Evolutionary conservation across 257 asterid species (phyloP).

Genomic region (Nicotiana otophora): DNA sequence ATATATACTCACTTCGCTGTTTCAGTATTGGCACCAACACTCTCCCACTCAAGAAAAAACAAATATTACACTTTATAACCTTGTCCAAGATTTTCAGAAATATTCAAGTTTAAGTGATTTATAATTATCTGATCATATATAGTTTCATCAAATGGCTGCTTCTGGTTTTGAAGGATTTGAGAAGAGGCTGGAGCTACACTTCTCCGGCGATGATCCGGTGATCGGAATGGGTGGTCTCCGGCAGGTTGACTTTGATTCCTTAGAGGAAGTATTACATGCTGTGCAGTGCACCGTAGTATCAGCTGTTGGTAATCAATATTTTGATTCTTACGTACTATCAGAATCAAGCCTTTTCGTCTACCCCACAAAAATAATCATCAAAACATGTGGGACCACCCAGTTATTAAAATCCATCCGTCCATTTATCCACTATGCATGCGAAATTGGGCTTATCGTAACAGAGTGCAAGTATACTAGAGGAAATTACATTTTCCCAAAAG

Average conservation of each 20-base stretch:
- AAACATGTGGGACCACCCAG: slow-evolving; percentile 95
- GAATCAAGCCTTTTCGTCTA: slow-evolving; percentile 87
- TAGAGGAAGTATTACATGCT: slow-evolving; percentile 68
- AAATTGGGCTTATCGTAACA: slow-evolving; percentile 53
- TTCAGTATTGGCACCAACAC: slow-evolving; percentile 37
- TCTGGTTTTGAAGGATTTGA: slow-evolving; percentile 98
- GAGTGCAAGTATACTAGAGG: slow-evolving; percentile 93
- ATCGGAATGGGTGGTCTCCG: slow-evolving; percentile 62
- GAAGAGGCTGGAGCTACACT: slow-evolving; percentile 75
- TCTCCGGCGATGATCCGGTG: slow-evolving; percentile 67
- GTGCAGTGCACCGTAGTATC: slow-evolving; percentile 96
- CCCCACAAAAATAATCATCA: slow-evolving; percentile 82
- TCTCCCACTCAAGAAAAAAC: slow-evolving; percentile 3
- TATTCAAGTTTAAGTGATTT: too few relatives aligned
- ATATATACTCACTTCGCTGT: slow-evolving; percentile 54
- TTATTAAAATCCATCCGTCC: slow-evolving; percentile 68
- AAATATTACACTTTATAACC: too few relatives aligned
- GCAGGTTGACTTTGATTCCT: slow-evolving; percentile 36
- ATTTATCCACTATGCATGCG: slow-evolving; percentile 38
- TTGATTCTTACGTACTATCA: slow-evolving; percentile 80
- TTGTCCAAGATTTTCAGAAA: too few relatives aligned
- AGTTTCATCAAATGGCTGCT: slow-evolving; percentile 48
- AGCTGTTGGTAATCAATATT: slow-evolving; percentile 61
- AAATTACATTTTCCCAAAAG: slow-evolving; percentile 79
- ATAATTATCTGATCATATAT: too few relatives aligned